Evolutionary conservation across 495 filamentous ascomycete genomes (phyloP), one percentile per base, ranked within the genome.

Genomic region (Staphylotrichum longicolle): DNA sequence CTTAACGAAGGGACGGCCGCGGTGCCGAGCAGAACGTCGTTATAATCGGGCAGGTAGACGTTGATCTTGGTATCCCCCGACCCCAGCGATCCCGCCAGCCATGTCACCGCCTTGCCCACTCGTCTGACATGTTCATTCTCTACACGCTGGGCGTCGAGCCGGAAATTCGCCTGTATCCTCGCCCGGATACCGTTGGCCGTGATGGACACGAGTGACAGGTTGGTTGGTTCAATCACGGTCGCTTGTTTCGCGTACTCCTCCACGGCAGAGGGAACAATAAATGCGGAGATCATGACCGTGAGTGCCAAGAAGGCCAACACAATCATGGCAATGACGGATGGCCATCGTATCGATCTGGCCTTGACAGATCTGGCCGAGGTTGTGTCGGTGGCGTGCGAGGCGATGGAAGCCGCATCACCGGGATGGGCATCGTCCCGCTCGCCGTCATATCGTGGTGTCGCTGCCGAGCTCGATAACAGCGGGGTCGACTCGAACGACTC

Each of bases 191-290:
- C 95, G 54, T 83, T 79, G 7, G 81, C 62, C 0, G 93, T 97
- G 54, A 95, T 87, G 7, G 86, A 90, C 49, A 93, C 88, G 55
- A 98, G 84, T 2, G 91, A 91, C 6, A 98, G 75, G 67, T 85
- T 85, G 3, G 86, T 90, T 0, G 94, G 87, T 63, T 92, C 83
- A 64, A 98, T 83, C 5, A 92, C 83, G 27, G 86, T 78, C 5
- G 94, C 92, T 71, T 94, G 80, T 69, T 90, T 85, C 7, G 87
- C 90, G 73, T 98, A 98, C 69, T 89, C 83, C 71, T 95, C 86
- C 20, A 93, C 83, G 6, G 87, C 82, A 33, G 85, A 85, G 3
- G 94, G 93, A 3, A 87, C 85, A 53, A 94, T 82, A 77, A 97
- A 95, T 2, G 85, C 91, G 60, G 79, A 69, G 82, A 83, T 60